Percentiles rank a stretch among this genome's conserved stretches.
phyloP scores from a whole-genome alignment of 2,329 filamentous ascomycete species.

The Neofusicoccum laricinum region DNA sequence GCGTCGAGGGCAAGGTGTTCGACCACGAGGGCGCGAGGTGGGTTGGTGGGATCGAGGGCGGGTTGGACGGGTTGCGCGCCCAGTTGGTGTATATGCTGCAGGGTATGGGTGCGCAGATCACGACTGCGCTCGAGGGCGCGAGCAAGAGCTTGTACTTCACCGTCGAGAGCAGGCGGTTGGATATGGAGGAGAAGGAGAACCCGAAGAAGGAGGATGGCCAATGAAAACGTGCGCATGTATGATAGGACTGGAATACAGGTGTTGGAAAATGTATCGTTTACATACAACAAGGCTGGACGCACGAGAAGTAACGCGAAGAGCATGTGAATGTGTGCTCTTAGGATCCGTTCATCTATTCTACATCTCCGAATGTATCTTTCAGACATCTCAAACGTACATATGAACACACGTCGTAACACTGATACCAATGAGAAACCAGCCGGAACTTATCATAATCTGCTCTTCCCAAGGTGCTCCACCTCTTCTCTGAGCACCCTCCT shows the following conservation, averaged over 20 bases:
- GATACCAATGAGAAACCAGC: no score
- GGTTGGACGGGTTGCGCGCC: slow-evolving; percentile 73
- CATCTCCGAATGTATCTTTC: background rate
- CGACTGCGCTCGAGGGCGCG: slow-evolving; percentile 74
- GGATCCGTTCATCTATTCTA: background rate
- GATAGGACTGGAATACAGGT: background rate
- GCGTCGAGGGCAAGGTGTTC: slow-evolving; percentile 82
- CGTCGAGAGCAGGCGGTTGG: slow-evolving; percentile 74
- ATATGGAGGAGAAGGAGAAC: slow-evolving; percentile 71
- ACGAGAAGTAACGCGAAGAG: background rate
- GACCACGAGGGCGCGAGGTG: slow-evolving; percentile 69
- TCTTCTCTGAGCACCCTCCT: slow-evolving; percentile 40
- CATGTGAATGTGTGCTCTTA: background rate
- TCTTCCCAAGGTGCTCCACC: slow-evolving; percentile 24
- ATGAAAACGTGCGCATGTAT: background rate
- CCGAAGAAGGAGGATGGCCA: slow-evolving; percentile 7
- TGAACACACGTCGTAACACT: background rate
- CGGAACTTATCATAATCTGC: background rate
- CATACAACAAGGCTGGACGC: no score
- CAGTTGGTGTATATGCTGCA: slow-evolving; percentile 81
- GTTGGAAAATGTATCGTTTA: no score
- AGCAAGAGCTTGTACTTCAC: slow-evolving; percentile 83
- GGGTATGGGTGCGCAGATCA: slow-evolving; percentile 72
- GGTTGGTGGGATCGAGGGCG: slow-evolving; percentile 75
- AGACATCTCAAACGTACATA: background rate